Evolutionary conservation across 2,329 filamentous ascomycete genomes (phyloP), one percentile per base, ranked within the genome.

Genomic region (Ophiostoma fasciatum): DNA sequence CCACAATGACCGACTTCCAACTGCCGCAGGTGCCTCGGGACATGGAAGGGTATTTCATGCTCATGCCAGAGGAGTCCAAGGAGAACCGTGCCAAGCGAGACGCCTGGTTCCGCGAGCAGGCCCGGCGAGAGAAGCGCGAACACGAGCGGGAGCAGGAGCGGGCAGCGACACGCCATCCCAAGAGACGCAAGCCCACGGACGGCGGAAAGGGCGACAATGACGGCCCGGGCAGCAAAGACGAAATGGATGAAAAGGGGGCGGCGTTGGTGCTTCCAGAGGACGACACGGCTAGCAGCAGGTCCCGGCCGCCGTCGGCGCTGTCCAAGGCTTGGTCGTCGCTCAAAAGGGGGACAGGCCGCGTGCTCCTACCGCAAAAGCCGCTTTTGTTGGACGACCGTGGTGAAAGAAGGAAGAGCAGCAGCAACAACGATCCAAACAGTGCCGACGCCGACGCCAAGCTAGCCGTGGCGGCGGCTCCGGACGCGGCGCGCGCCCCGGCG

Each of bases 251-350:
- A n/a, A n/a, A n/a, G n/a, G n/a, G n/a, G n/a, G n/a, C n/a, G n/a
- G n/a, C n/a, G n/a, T n/a, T n/a, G n/a, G n/a, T n/a, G n/a, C n/a
- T n/a, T n/a, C n/a, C n/a, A n/a, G n/a, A n/a, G n/a, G n/a, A n/a
- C n/a, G n/a, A n/a, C n/a, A n/a, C n/a, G n/a, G n/a, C n/a, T n/a
- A n/a, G n/a, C n/a, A n/a, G n/a, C n/a, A n/a, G n/a, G n/a, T n/a
- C n/a, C n/a, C n/a, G n/a, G n/a, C n/a, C n/a, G 5, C 20, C 40
- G 12, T 36, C 40, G 8, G 26, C 40, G 2, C 15, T 42, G 7
- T 28, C 40, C 17, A 39, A 35, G 14, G 42, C 39, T 0, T 46
- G 44, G 44, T 32, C 37, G 3, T 30, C 38, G 5, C 28, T 42
- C 12, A 45, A 39, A 20, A 39, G 36, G 10, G 38, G 42, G 1